Conservation (phyloP, 2,329 filamentous ascomycete species). For the Dothidotthia symphoricarpi region DNA sequence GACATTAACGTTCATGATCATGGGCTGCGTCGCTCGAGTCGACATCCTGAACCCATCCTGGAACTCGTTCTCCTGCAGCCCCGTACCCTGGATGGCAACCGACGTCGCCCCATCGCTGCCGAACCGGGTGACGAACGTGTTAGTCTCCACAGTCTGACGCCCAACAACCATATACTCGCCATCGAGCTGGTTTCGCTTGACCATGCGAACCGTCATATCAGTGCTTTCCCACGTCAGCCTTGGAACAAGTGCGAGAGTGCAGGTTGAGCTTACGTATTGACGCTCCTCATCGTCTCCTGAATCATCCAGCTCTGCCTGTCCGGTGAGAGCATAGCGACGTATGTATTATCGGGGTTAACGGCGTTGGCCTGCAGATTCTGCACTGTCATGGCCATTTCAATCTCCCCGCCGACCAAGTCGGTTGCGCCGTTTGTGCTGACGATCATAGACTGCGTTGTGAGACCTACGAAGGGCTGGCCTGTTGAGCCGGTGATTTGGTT, state of each 20-base stretch:
- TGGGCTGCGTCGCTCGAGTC: conserved; percentile 36
- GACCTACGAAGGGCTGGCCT: conserved; percentile 38
- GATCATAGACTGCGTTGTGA: conserved; percentile 34
- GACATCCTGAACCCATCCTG: conserved; percentile 42
- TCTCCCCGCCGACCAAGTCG: conserved; percentile 38
- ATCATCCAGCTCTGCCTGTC: conserved; percentile 42
- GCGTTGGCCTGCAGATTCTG: conserved; percentile 30
- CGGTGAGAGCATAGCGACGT: conserved; percentile 38
- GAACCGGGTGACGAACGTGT: conserved; percentile 35
- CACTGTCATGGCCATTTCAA: conserved; percentile 35
- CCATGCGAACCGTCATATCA: conserved; percentile 40
- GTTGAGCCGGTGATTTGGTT: conserved; percentile 41
- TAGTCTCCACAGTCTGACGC: conserved; percentile 39
- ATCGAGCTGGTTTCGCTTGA: conserved; percentile 37
- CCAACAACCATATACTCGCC: conserved; percentile 42
- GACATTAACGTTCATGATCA: conserved; percentile 39
- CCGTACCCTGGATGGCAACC: conserved; percentile 36
- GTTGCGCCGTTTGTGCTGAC: conserved; percentile 40
- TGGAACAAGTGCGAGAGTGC: not conserved
- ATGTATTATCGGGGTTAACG: conserved; percentile 38
- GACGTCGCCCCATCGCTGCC: conserved; percentile 25
- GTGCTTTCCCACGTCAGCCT: conserved; percentile 18
- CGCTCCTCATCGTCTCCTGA: conserved; percentile 37
- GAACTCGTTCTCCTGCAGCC: conserved; percentile 42
- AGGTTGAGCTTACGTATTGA: conserved; percentile 28